Percentiles rank a stretch among this genome's conserved stretches.
Conservation (phyloP, 2,329 filamentous ascomycete genomes). For the Calonectria montana region DNA sequence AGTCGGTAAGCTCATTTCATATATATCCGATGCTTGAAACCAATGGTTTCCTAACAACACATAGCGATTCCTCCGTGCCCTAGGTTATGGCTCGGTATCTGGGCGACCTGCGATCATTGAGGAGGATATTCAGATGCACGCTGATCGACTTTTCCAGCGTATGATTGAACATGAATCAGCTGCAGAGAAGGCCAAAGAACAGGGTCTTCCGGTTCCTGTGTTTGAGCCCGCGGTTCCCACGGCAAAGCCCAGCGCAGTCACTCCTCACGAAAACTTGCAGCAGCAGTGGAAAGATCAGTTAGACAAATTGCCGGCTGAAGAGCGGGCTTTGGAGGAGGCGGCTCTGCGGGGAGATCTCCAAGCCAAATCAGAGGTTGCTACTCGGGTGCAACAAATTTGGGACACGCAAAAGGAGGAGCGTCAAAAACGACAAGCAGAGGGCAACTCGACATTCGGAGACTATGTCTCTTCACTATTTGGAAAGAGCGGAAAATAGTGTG, state of each 20-base stretch:
- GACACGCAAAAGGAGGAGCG: slow-evolving; percentile 65
- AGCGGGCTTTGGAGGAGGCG: slow-evolving; percentile 71
- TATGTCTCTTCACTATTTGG: slow-evolving; percentile 45
- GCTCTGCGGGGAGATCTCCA: slow-evolving; percentile 72
- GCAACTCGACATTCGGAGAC: slow-evolving; percentile 47
- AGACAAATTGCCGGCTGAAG: slow-evolving; percentile 67
- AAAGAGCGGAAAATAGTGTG: slow-evolving; percentile 41
- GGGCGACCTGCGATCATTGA: slow-evolving; percentile 76
- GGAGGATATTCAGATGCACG: slow-evolving; percentile 95
- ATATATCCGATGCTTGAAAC: neutral
- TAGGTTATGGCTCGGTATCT: slow-evolving; percentile 83
- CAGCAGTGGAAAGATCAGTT: slow-evolving; percentile 65
- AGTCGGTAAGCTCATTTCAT: slow-evolving; percentile 68
- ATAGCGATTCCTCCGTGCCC: slow-evolving; percentile 86
- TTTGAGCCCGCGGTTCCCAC: slow-evolving; percentile 68
- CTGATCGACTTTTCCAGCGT: slow-evolving; percentile 88
- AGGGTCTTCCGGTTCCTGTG: slow-evolving; percentile 67
- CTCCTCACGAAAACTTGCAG: slow-evolving; percentile 59
- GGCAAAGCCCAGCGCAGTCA: slow-evolving; percentile 35
- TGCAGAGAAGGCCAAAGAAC: slow-evolving; percentile 75
- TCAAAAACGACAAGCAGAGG: slow-evolving; percentile 52
- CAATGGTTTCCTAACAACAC: slow-evolving; percentile 20
- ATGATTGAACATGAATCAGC: slow-evolving; percentile 85
- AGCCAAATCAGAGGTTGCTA: slow-evolving; percentile 70
- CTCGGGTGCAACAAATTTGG: slow-evolving; percentile 60